Percentiles rank a stretch among this genome's conserved stretches.
These are phyloP conservation scores for Scheffersomyces titani DNA, from an alignment of 1,139 yeast species.

Conservation along the genomic window DNA sequence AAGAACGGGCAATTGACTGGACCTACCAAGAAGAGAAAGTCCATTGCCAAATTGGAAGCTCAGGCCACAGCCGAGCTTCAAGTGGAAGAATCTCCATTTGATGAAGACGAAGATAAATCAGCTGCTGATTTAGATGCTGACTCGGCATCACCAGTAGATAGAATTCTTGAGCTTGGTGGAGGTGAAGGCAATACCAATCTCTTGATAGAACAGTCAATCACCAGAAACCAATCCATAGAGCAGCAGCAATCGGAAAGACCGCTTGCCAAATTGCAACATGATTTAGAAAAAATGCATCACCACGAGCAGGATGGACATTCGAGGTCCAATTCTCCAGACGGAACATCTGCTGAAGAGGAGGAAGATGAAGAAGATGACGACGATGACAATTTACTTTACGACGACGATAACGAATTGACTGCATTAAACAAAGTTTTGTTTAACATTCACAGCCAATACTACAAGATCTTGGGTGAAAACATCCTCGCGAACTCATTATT, in stretches of 20 bases:
- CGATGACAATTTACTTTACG: conserved; percentile 62
- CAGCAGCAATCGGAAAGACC: conserved; percentile 77
- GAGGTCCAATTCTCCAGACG: conserved; percentile 9
- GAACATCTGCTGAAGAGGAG: conserved; percentile 18
- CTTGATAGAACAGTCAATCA: conserved; percentile 54
- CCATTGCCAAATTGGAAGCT: conserved; percentile 52
- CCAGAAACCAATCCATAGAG: conserved; percentile 59
- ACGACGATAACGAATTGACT: conserved; percentile 77
- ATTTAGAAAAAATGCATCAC: conserved; percentile 59
- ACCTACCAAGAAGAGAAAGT: conserved; percentile 61
- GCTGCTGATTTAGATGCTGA: conserved; percentile 6
- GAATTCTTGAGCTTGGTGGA: conserved; percentile 50
- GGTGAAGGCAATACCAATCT: conserved; percentile 49
- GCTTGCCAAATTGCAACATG: conserved; percentile 77
- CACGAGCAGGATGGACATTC: conserved; percentile 9
- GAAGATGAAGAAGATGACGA: conserved; percentile 38
- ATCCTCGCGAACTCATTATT: conserved; percentile 6
- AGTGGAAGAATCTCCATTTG: conserved; percentile 12
- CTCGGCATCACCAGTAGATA: conserved; percentile 48
- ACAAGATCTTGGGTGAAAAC: conserved; percentile 42
- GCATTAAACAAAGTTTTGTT: conserved; percentile 64
- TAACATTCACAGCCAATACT: conserved; percentile 68
- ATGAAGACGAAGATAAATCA: conserved; percentile 15
- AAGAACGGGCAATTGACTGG: conserved; percentile 72
- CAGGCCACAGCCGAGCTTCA: conserved; percentile 27